Percentiles rank a stretch among this genome's conserved stretches.
phyloP scores from a whole-genome alignment of 2,329 filamentous ascomycete genomes.

The Stagonosporopsis tanaceti region DNA sequence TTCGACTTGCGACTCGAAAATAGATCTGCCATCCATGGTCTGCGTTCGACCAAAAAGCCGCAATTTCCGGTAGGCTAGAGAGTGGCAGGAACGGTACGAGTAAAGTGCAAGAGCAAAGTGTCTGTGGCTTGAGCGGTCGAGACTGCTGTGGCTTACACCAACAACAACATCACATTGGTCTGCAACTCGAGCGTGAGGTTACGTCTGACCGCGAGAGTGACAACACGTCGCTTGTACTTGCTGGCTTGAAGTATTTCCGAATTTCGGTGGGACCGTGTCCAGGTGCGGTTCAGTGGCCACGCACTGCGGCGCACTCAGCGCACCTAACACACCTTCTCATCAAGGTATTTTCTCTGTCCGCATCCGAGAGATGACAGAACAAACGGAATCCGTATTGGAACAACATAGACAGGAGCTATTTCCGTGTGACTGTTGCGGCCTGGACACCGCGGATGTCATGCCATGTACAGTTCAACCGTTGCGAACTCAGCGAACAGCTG shows the following conservation, averaged over 20 bases:
- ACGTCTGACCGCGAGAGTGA: conserved; percentile 10
- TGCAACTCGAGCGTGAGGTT: conserved; percentile 7
- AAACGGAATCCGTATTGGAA: not conserved
- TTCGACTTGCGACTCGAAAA: not conserved
- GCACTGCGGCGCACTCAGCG: not conserved
- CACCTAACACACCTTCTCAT: not conserved
- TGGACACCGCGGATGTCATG: not conserved
- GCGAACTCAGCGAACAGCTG: not conserved
- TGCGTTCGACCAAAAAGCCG: not conserved
- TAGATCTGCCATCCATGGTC: not conserved
- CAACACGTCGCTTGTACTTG: conserved; percentile 6
- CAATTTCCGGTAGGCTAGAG: not conserved
- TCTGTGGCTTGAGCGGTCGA: conserved; percentile 2
- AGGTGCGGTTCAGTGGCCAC: conserved; percentile 7
- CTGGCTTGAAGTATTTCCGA: conserved; percentile 3
- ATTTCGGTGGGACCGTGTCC: not conserved
- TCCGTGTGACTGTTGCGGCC: not conserved
- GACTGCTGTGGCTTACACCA: not conserved
- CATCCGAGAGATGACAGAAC: not conserved
- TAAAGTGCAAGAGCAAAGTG: not conserved
- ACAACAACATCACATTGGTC: conserved; percentile 7
- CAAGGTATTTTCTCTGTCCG: not conserved
- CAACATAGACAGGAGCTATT: not conserved
- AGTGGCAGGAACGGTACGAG: not conserved
- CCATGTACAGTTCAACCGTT: not conserved